Evolutionary conservation across 1,284 basidiomycete genomes (phyloP).

Genomic region (Irpex sp.): DNA sequence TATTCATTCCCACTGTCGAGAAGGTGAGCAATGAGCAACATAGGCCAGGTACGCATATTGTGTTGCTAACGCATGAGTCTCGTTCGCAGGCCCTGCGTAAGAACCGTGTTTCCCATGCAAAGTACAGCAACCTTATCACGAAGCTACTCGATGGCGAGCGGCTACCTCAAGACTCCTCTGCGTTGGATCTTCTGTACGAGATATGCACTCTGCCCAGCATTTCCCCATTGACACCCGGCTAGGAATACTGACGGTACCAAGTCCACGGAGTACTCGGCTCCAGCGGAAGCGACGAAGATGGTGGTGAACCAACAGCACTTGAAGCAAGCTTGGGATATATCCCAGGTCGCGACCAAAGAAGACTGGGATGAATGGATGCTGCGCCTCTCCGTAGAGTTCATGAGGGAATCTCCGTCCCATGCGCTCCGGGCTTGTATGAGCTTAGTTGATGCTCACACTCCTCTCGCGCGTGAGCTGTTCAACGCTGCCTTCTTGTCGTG

Average conservation of each 20-base stretch:
- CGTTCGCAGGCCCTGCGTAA: constrained; percentile 61
- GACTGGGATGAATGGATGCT: constrained; percentile 99
- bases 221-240: constrained; percentile 9
- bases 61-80: not conserved
- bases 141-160: constrained; percentile 92
- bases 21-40: constrained; percentile 50
- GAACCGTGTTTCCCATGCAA: constrained; percentile 77
- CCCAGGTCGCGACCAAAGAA: constrained; percentile 72
- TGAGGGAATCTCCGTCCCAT: constrained; percentile 98
- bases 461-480: constrained; percentile 92
- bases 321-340: constrained; percentile 95
- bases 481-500: constrained; percentile 98
- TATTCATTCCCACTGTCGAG: constrained; percentile 95
- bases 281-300: constrained; percentile 83
- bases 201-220: not conserved
- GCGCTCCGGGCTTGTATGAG: constrained; percentile 94
- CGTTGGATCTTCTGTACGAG: constrained; percentile 54
- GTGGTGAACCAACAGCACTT: constrained; percentile 97
- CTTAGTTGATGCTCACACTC: constrained; percentile 87
- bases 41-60: not conserved
- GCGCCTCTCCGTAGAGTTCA: constrained; percentile 89
- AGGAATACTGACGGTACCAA: constrained; percentile 56
- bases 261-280: constrained; percentile 66
- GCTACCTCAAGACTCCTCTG: constrained; percentile 70
- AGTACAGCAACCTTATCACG: constrained; percentile 85